Base-by-base conservation (phyloP, 148 eudicot genomes). In the Chenopodium quinoa region DNA sequence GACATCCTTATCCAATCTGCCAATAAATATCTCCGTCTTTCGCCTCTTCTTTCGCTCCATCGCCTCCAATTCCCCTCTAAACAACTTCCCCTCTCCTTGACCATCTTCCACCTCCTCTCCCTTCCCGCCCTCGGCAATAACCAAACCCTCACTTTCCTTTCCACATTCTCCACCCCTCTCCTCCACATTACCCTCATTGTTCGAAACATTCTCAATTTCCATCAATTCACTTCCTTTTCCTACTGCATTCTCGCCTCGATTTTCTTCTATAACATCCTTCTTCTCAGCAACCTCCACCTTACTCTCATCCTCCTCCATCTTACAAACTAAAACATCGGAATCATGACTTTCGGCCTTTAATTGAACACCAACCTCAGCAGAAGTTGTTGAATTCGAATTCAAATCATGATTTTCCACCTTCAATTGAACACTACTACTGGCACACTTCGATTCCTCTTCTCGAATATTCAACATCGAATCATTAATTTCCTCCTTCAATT, bases 51-150 rank as follows among this genome's bases (percentile, higher is more conserved):
- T 81, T 67, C 92, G 83, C 89, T 88, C 88, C 83, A 88, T 56
- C 40, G 92, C 96, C 80, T 87, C 92, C 89, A 88, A 85, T 80
- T 90, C 93, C 77, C 84, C 90, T 73, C 91, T 87, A 83, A 82
- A 82, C 32, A 78, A 47, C 75, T 79, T 46, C 29, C 85, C 84
- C 23, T 64, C 79, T 50, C 16, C 81, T 46, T 54, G 85, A 48
- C 63, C 58, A 32, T 9, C 69, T 11, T 74, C 79, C 73, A 84
- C 85, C 23, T 83, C 85, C 23, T 64, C 77, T 52, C 66, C 54
- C 66, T 75, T 78, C 68, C 75, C 79, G 14, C 56, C 77, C 78
- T 76, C 77, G 73, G 79, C 62, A 14, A 56, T 17, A 56, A 2
- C 78, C 29, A 44, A 34, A 62, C 73, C 75, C 50, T 75, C 62